Conservation (phyloP, 2,329 filamentous ascomycete genomes). For the Claviceps sp. region DNA sequence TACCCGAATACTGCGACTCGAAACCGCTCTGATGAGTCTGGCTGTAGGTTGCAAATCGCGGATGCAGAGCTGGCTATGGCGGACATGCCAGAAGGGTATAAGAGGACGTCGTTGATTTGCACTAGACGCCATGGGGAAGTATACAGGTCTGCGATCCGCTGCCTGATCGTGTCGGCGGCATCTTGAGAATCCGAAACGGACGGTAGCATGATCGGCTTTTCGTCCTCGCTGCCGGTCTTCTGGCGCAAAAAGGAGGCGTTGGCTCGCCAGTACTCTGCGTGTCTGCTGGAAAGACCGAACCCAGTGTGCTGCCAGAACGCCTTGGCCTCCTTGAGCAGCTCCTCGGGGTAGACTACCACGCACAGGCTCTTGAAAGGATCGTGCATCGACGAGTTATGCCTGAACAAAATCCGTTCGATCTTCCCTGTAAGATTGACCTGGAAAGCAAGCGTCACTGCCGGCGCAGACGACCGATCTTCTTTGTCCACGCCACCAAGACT, state of each 20-base stretch:
- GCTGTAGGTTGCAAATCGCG: conserved; percentile 3
- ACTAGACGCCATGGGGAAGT: conserved; percentile 8
- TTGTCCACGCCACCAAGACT: conserved; percentile 4
- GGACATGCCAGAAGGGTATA: conserved; percentile 39
- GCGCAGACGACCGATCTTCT: background rate
- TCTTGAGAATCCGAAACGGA: conserved; percentile 3
- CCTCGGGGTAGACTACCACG: conserved; percentile 7
- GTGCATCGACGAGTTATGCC: background rate
- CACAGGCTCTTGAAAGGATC: conserved; percentile 7
- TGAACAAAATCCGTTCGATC: background rate
- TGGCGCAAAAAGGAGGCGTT: conserved; percentile 10
- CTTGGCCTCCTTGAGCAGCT: conserved; percentile 11
- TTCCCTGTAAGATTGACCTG: background rate
- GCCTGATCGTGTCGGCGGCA: conserved; percentile 7
- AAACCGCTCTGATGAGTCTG: background rate
- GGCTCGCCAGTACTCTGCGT: conserved; percentile 13
- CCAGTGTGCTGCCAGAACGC: conserved; percentile 19
- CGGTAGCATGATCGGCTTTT: background rate
- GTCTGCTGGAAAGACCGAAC: conserved; percentile 16
- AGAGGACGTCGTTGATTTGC: conserved; percentile 26
- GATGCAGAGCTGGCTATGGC: conserved; percentile 22
- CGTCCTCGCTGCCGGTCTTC: background rate
- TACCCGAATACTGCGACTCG: conserved; percentile 17
- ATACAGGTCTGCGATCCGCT: conserved; percentile 10
- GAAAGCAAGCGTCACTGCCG: background rate